These are phyloP conservation scores for Nitzschia putrida DNA, from an alignment of 108 stramenopile species.

Conservation along the genomic window DNA sequence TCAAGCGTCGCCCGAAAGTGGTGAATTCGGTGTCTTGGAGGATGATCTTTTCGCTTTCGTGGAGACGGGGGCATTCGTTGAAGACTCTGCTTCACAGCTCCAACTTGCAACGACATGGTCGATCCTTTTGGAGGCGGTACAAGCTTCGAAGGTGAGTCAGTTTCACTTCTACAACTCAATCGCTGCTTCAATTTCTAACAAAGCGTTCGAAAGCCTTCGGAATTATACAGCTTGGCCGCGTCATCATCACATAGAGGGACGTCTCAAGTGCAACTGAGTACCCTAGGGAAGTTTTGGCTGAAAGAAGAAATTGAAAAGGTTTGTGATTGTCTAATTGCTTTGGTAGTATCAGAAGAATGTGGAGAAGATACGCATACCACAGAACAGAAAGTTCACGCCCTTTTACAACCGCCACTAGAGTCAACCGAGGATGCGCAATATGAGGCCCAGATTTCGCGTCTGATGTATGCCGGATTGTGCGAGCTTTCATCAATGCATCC, in stretches of 20 bases:
- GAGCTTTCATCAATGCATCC: constrained; percentile 12
- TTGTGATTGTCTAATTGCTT: constrained; percentile 28
- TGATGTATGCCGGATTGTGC: constrained; percentile 20
- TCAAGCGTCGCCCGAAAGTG: neutral
- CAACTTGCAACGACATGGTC: neutral
- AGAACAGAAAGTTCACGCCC: neutral
- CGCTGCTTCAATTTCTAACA: neutral
- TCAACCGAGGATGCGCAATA: constrained; percentile 19
- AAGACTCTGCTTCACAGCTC: neutral
- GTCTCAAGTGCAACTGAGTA: constrained; percentile 12
- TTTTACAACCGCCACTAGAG: neutral
- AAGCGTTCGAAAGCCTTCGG: constrained; percentile 27
- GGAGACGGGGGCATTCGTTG: neutral
- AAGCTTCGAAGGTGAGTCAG: constrained; percentile 25
- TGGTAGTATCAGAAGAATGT: neutral
- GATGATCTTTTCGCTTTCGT: constrained; percentile 18
- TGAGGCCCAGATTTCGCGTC: constrained; percentile 7
- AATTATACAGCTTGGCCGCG: constrained; percentile 13
- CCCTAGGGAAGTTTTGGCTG: constrained; percentile 22
- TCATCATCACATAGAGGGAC: neutral
- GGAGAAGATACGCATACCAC: neutral
- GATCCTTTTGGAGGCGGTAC: too few relatives aligned
- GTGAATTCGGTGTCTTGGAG: constrained; percentile 19
- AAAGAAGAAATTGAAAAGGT: constrained; percentile 19
- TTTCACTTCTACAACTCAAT: neutral